These are phyloP conservation scores for Spathaspora jeffriesii DNA, from an alignment of 1,139 yeast species.

Conservation along the genomic window DNA sequence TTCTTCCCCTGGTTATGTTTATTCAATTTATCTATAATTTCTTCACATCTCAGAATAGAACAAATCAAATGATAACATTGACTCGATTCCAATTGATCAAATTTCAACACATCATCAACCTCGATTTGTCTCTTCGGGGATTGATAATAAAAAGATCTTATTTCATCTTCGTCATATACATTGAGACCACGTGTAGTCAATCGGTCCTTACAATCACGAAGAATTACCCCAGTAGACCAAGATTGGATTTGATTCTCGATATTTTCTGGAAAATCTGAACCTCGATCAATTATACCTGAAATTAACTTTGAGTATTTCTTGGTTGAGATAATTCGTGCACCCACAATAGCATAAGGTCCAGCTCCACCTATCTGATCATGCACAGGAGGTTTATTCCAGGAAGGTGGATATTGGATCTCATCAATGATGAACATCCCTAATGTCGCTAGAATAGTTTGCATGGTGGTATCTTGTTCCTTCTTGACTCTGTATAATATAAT, in stretches of 20 bases:
- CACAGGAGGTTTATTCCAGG: constrained; percentile 41
- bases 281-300: constrained; percentile 78
- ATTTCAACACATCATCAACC: constrained; percentile 53
- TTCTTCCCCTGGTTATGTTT: constrained; percentile 11
- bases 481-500: too few species aligned
- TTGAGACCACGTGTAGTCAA: constrained; percentile 84
- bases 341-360: constrained; percentile 82
- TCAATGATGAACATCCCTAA: constrained; percentile 94
- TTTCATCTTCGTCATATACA: constrained; percentile 63
- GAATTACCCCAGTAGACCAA: constrained; percentile 66
- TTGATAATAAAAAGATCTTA: constrained; percentile 43
- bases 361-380: constrained; percentile 83
- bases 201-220: constrained; percentile 52
- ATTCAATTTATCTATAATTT: constrained; percentile 34
- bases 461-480: background rate
- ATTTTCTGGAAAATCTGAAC: constrained; percentile 67
- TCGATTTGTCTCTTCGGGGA: constrained; percentile 68
- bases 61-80: constrained; percentile 72
- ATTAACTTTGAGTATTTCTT: constrained; percentile 32
- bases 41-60: constrained; percentile 60
- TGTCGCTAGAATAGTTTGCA: constrained; percentile 45
- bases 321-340: constrained; percentile 61
- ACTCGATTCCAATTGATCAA: constrained; percentile 37
- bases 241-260: constrained; percentile 45
- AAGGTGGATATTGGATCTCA: constrained; percentile 63